These are phyloP conservation scores for Ceratobasidium sp. DNA, from an alignment of 1,284 basidiomycete genomes.

Conservation along the genomic window DNA sequence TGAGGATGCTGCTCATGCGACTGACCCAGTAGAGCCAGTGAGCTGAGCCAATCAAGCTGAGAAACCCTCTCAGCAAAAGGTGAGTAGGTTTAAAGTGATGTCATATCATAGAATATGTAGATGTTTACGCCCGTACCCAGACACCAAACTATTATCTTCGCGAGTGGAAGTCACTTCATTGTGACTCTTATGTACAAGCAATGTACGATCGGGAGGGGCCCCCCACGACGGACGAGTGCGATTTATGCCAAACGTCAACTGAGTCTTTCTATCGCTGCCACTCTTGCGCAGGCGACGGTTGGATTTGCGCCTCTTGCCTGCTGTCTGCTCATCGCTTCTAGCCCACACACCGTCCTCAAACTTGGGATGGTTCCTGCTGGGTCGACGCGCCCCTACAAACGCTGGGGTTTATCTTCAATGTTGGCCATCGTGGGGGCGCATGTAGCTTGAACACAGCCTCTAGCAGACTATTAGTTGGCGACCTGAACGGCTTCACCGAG, in stretches of 20 bases:
- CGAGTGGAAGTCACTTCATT: not conserved
- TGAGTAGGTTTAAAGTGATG: not conserved
- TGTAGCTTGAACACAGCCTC: not conserved
- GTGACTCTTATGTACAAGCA: not conserved
- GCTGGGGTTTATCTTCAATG: not conserved
- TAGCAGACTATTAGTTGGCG: not conserved
- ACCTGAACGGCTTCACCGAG: conserved; percentile 4
- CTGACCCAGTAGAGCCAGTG: not conserved
- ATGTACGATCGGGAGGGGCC: not conserved
- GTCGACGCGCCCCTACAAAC: not conserved
- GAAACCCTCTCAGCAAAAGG: not conserved
- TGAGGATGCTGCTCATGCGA: not conserved
- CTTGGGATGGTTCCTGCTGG: conserved; percentile 1
- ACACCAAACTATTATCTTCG: not conserved
- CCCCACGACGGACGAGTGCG: not conserved
- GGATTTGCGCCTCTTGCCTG: not conserved
- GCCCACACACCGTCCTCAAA: not conserved
- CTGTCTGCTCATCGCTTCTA: not conserved
- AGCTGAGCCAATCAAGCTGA: not conserved
- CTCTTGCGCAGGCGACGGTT: not conserved
- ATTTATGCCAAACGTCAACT: not conserved
- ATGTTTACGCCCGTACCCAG: not conserved
- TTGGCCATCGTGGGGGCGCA: not conserved
- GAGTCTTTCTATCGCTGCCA: not conserved
- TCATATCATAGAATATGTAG: not conserved